phyloP scores from a whole-genome alignment of 2,329 filamentous ascomycete species.

The Aurifilum marmelostoma region DNA sequence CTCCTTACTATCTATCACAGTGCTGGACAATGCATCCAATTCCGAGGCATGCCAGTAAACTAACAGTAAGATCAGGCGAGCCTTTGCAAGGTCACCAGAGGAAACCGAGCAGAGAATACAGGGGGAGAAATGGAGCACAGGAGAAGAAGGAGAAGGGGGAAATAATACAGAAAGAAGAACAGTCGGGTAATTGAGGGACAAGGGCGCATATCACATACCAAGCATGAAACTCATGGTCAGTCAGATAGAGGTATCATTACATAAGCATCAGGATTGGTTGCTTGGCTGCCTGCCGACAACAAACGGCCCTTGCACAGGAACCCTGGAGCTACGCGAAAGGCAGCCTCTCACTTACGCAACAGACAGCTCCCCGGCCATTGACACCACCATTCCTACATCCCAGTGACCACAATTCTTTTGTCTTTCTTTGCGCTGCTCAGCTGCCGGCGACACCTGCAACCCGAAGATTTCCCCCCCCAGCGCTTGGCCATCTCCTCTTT shows the following conservation, averaged over 20 bases:
- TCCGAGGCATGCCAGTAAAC: no score
- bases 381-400: background rate
- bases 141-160: no score
- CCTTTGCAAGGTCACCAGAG: no score
- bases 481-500: no score
- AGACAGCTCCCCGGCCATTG: background rate
- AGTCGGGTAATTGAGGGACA: background rate
- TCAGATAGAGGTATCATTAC: background rate
- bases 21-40: no score
- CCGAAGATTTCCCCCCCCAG: no score
- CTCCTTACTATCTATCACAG: no score
- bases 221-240: background rate
- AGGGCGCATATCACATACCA: no score
- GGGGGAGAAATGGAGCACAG: no score
- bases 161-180: background rate
- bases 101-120: no score
- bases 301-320: background rate
- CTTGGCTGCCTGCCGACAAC: background rate
- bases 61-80: no score
- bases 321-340: slow-evolving; percentile 1
- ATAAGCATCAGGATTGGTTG: background rate
- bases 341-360: slow-evolving; percentile 6
- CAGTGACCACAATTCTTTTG: background rate
- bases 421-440: background rate
- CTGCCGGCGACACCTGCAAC: slow-evolving; percentile 15